phyloP scores from a whole-genome alignment of 164 flowering plant genomes.

The Sextonia rubra region DNA sequence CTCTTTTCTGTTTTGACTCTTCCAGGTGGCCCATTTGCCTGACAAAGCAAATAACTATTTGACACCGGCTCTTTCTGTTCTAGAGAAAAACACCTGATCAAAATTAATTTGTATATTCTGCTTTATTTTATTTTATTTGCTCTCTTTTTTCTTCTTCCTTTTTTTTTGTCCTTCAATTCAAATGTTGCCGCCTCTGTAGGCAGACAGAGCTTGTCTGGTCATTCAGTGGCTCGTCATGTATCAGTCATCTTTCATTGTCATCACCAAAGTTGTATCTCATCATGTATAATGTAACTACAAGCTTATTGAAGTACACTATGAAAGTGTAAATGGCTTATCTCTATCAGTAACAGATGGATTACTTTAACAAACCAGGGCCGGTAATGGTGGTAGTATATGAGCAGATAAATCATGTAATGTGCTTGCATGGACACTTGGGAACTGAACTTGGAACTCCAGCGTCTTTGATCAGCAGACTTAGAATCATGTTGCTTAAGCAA shows the following conservation, averaged over 20 bases:
- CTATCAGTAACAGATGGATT: too few relatives aligned
- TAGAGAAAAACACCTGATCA: constrained; percentile 84
- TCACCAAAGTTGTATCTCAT: too few relatives aligned
- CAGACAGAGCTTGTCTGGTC: background rate
- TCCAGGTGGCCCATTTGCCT: constrained; percentile 95
- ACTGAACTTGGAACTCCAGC: too few relatives aligned
- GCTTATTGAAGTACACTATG: background rate
- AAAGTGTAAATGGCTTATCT: background rate
- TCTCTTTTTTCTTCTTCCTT: too few relatives aligned
- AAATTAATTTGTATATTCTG: background rate
- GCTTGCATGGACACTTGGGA: too few relatives aligned
- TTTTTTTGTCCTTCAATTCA: background rate
- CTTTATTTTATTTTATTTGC: too few relatives aligned
- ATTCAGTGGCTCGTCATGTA: background rate
- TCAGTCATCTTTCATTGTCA: too few relatives aligned
- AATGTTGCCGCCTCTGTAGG: background rate
- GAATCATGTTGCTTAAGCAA: too few relatives aligned
- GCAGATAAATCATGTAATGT: too few relatives aligned
- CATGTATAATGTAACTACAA: background rate
- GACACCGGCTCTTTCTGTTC: constrained; percentile 78
- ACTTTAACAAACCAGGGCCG: too few relatives aligned
- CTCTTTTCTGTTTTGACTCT: background rate
- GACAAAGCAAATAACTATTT: constrained; percentile 96
- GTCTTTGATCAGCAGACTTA: too few relatives aligned
- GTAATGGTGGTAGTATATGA: too few relatives aligned